Base-by-base conservation (phyloP, 192 early-diverging fungal genomes). In the Phycomyces nitens region DNA sequence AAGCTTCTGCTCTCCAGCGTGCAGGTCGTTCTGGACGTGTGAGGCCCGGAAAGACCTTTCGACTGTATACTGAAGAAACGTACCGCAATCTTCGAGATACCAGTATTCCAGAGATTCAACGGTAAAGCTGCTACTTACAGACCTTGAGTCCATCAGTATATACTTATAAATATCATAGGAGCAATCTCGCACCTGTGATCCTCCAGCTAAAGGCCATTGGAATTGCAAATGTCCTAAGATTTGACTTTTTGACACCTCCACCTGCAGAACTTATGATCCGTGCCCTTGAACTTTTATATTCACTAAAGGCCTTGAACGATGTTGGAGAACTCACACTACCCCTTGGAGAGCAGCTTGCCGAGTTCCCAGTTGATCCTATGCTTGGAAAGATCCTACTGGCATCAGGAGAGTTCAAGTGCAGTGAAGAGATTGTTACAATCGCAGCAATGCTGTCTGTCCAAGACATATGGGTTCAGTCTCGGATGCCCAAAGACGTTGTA, bases 31-130 rank as follows among this genome's bases (percentile, higher is more conserved):
- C 97, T 2, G 97, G 97, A 20, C 86, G 97, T 43, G 90, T 93
- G 0, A 86, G 88, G 6, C 86, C 94, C 0, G 97, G 96, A 11
- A 94, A 89, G 56, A 91, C 92, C 40, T 97, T 88, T 65, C 82
- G 97, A 12, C 73, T 99, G 10, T 99, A 93, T 68, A 98, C 95
- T 0, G 91, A 94, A 64, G 73, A 85, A 29, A 88, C 88, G 0
- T 98, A 88, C 70, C 71, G 80, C 38, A 82, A 90, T 59, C 86
- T 98, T 81, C 85, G 84, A 58, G 79, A 84, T 3, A 87, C 85
- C 61, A 93, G 86, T 47, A 87, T 98, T n/a, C 97, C 95, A 2
- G 97, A 98, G 73, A 97, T 97, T 50, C 95, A 97, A 78, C 81
- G 84, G 69, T 87, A 66, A 43, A 18, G 0, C 18, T n/a, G n/a